Percentiles rank a stretch among this genome's conserved stretches.
Conservation (phyloP, 2,329 filamentous ascomycete genomes). For the Botrytis paeoniae region DNA sequence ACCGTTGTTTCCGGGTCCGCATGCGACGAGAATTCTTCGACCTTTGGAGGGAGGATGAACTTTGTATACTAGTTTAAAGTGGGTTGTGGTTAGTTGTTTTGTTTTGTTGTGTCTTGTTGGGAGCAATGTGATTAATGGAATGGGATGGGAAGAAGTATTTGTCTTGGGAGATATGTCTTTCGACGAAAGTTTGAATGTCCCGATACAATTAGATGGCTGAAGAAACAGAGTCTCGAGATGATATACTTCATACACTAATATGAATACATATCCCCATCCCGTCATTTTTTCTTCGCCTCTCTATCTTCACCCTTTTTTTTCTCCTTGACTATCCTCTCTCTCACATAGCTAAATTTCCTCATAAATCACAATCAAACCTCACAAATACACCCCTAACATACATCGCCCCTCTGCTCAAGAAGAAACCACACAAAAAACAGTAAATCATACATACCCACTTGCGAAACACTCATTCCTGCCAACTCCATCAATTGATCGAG, state of each 20-base stretch:
- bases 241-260: not conserved
- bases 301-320: no score
- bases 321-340: rapidly evolving
- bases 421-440: not conserved
- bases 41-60: constrained; percentile 75
- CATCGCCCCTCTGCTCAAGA: not conserved
- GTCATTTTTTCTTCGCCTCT: not conserved
- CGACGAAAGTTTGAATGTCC: rapidly evolving
- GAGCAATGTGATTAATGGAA: no score
- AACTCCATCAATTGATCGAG: constrained; percentile 97
- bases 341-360: not conserved
- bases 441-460: constrained; percentile 61
- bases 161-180: not conserved
- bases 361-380: not conserved
- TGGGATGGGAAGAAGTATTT: not conserved
- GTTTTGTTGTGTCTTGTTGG: not conserved
- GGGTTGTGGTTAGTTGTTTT: not conserved
- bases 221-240: not conserved
- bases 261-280: not conserved
- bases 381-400: not conserved
- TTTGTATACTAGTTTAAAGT: constrained; percentile 62
- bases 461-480: constrained; percentile 87
- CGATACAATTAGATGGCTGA: not conserved
- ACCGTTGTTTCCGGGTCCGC: constrained; percentile 78
- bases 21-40: constrained; percentile 77